A percentile compares a stretch with the other conserved stretches of the same genome.
Evolutionary conservation across 1,284 basidiomycete species (phyloP).

Genomic region (Sphagnurus paluster): DNA sequence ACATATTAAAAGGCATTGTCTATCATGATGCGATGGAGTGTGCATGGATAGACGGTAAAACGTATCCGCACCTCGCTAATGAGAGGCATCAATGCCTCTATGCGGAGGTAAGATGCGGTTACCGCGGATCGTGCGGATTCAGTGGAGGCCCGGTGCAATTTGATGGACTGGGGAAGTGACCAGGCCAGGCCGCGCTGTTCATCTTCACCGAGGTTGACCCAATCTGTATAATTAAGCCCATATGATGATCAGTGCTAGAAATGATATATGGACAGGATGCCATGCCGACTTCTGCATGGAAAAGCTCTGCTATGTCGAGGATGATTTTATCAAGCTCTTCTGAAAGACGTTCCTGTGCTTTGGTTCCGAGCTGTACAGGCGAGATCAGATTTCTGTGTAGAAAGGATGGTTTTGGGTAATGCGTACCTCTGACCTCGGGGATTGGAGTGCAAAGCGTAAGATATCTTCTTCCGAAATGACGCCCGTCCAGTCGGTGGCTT

Average conservation of each 20-base stretch:
- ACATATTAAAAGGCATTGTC: not conserved
- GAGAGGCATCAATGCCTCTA: constrained; percentile 9
- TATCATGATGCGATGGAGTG: not conserved
- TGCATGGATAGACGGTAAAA: not conserved
- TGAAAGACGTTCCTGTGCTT: constrained; percentile 15
- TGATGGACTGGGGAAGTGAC: constrained; percentile 12
- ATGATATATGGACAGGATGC: not conserved
- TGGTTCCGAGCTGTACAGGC: constrained; percentile 15
- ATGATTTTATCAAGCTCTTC: constrained; percentile 19
- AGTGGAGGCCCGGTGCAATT: constrained; percentile 5
- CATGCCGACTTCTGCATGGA: constrained; percentile 18
- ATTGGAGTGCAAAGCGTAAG: constrained; percentile 14
- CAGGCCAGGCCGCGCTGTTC: constrained; percentile 1
- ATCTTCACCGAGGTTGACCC: constrained; percentile 10
- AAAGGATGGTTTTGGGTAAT: not conserved
- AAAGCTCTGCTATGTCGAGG: constrained; percentile 17
- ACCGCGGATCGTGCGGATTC: constrained; percentile 9
- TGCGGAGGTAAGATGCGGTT: constrained; percentile 2
- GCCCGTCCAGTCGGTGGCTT: constrained; percentile 1
- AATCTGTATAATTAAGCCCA: constrained; percentile 8
- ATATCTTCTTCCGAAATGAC: constrained; percentile 13
- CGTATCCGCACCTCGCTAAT: constrained; percentile 5
- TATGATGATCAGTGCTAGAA: not conserved
- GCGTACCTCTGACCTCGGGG: constrained; percentile 13
- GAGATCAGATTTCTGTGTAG: not conserved